A percentile compares a stretch with the other conserved stretches of the same genome.
phyloP scores from a whole-genome alignment of 2,329 filamentous ascomycete genomes.

The Magnaporthiopsis rhizophila region DNA sequence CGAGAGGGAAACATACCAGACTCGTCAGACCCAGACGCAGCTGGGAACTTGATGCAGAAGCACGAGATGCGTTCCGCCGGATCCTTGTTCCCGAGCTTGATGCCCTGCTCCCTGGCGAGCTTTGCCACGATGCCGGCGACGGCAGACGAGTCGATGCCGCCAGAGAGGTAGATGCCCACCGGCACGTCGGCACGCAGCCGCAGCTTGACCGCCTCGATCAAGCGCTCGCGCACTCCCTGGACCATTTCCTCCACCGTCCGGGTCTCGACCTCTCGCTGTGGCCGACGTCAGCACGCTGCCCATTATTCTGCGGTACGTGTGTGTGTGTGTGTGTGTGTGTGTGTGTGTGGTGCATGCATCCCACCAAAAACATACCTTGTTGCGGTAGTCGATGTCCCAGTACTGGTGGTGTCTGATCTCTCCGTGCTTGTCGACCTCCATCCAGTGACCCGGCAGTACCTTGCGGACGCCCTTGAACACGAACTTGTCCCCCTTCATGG shows the following conservation, averaged over 20 bases:
- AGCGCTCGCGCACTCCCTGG: slow-evolving; percentile 34
- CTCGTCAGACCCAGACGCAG: slow-evolving; percentile 40
- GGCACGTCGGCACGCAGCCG: slow-evolving; percentile 50
- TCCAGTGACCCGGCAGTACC: slow-evolving; percentile 35
- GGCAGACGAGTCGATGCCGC: slow-evolving; percentile 49
- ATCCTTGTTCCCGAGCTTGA: slow-evolving; percentile 35
- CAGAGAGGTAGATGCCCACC: slow-evolving; percentile 47
- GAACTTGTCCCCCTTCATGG: slow-evolving; percentile 36
- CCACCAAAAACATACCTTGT: too few species aligned
- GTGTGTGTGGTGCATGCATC: too few species aligned
- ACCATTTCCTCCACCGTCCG: slow-evolving; percentile 43
- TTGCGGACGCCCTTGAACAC: slow-evolving; percentile 40
- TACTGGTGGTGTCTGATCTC: slow-evolving; percentile 34
- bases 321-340: too few species aligned
- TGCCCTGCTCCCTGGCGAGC: slow-evolving; percentile 37
- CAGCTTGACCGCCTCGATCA: slow-evolving; percentile 44
- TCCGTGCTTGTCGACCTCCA: slow-evolving; percentile 26
- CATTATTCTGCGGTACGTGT: background rate
- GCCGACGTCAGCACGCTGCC: background rate
- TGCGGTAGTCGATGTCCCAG: slow-evolving; percentile 43
- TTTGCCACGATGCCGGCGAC: slow-evolving; percentile 48
- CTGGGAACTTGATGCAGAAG: slow-evolving; percentile 46
- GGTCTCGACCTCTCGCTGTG: slow-evolving; percentile 24
- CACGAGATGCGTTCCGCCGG: slow-evolving; percentile 20
- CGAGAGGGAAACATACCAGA: slow-evolving; percentile 22